Evolutionary conservation across 371 early-diverging fungal genomes (phyloP).

Genomic region (Apophysomyces elegans): DNA sequence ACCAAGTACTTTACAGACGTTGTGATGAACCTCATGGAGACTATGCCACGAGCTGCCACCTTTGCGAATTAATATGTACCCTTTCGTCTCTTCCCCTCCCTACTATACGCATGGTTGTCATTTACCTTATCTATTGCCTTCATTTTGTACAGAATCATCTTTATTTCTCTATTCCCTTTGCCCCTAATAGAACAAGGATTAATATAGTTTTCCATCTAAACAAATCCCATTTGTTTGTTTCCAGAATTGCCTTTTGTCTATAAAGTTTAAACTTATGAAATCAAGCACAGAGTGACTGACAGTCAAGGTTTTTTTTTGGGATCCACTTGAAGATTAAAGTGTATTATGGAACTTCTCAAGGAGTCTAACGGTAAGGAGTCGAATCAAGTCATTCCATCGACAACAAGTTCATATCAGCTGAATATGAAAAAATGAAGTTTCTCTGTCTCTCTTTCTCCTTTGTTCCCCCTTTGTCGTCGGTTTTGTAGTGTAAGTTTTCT

Average conservation of each 20-base stretch:
- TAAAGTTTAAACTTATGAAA: too few relatives aligned
- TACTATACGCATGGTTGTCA: neutral
- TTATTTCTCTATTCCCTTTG: neutral
- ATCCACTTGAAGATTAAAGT: too few relatives aligned
- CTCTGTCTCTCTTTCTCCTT: neutral
- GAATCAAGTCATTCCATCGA: neutral
- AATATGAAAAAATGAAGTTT: neutral
- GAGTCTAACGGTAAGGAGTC: neutral
- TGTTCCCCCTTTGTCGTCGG: neutral
- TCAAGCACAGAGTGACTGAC: too few relatives aligned
- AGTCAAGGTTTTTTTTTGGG: too few relatives aligned
- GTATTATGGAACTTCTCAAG: too few relatives aligned
- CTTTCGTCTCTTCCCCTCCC: neutral
- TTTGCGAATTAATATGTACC: neutral
- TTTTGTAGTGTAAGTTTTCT: neutral
- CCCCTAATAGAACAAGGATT: neutral
- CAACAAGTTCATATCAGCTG: neutral
- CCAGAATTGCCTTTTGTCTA: too few relatives aligned
- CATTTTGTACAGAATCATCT: constrained; percentile 2
- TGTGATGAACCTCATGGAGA: constrained; percentile 4
- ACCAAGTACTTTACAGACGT: constrained; percentile 1
- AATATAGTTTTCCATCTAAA: too few relatives aligned
- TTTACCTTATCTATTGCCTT: neutral
- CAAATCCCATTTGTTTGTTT: too few relatives aligned
- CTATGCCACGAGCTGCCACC: neutral